Evolutionary conservation across 1,139 yeast species (phyloP).

Genomic region (Geotrichum candidum): DNA sequence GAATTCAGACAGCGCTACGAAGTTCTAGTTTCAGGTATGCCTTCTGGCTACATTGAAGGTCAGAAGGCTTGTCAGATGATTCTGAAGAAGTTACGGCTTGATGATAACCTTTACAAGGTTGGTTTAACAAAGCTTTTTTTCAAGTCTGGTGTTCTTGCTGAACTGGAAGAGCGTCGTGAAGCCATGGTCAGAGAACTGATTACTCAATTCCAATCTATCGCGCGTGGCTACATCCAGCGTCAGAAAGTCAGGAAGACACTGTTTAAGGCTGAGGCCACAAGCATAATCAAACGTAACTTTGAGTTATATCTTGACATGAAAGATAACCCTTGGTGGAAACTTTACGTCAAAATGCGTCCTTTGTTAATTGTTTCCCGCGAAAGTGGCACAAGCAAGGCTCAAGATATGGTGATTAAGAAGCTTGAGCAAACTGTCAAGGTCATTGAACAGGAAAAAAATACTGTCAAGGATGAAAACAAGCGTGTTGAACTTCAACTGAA

Average conservation of each 20-base stretch:
- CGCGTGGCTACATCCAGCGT: conserved; percentile 62
- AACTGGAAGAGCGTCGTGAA: conserved; percentile 76
- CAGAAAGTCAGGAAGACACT: conserved; percentile 46
- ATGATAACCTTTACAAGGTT: conserved; percentile 62
- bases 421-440: conserved; percentile 28
- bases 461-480: conserved; percentile 30
- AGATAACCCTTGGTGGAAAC: conserved; percentile 73
- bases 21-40: conserved; percentile 48
- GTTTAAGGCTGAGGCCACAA: conserved; percentile 63
- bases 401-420: conserved; percentile 54
- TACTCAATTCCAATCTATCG: conserved; percentile 58
- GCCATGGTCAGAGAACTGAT: conserved; percentile 51
- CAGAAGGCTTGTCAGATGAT: conserved; percentile 65
- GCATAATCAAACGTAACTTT: conserved; percentile 60
- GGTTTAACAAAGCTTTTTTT: conserved; percentile 88
- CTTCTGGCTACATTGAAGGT: conserved; percentile 37
- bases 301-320: conserved; percentile 47
- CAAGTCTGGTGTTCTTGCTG: conserved; percentile 94
- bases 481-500: conserved; percentile 37
- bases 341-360: conserved; percentile 71
- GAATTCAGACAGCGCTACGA: conserved; percentile 74
- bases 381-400: conserved; percentile 47
- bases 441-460: conserved; percentile 27
- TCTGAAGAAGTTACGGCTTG: conserved; percentile 55
- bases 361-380: conserved; percentile 46